Conservation (phyloP, 768 basidiomycete species). For the Russula earlei region DNA sequence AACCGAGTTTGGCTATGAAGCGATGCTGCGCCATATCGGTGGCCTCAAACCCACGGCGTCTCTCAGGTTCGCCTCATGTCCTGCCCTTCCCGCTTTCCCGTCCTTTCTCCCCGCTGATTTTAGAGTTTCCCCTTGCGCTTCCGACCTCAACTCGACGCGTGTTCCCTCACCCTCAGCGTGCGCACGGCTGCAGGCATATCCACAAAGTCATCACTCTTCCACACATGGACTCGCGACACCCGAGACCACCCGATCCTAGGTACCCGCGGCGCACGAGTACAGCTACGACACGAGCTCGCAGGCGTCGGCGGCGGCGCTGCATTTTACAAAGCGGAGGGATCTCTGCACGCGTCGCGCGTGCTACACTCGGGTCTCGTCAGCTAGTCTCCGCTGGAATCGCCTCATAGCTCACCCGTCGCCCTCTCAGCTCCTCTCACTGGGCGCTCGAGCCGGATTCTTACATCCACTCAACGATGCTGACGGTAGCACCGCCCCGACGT, state of each 20-base stretch:
- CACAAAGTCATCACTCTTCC: constrained; percentile 74
- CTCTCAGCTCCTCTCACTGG: constrained; percentile 63
- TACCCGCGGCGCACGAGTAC: constrained; percentile 52
- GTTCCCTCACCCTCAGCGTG: constrained; percentile 41
- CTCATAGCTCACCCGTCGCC: not conserved
- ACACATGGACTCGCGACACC: constrained; percentile 67
- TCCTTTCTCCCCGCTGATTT: too few species aligned
- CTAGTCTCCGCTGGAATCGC: constrained; percentile 2
- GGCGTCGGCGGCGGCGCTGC: constrained; percentile 74
- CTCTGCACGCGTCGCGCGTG: constrained; percentile 51
- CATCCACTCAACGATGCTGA: constrained; percentile 36
- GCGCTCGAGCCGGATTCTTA: constrained; percentile 62
- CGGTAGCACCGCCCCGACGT: constrained; percentile 36
- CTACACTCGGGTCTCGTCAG: constrained; percentile 52
- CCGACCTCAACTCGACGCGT: not conserved
- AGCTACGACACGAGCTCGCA: constrained; percentile 59
- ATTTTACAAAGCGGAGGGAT: constrained; percentile 66
- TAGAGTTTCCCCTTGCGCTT: too few species aligned
- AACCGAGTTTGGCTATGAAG: constrained; percentile 84
- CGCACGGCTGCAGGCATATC: constrained; percentile 75
- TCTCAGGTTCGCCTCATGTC: constrained; percentile 47
- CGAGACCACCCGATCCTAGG: constrained; percentile 61
- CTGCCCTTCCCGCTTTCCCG: not conserved
- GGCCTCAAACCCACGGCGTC: constrained; percentile 68
- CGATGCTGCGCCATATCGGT: constrained; percentile 65